Percentiles rank a stretch among this genome's conserved stretches.
phyloP scores from a whole-genome alignment of 805 yeast genomes.

The Sugiyamaella chiloensis region DNA sequence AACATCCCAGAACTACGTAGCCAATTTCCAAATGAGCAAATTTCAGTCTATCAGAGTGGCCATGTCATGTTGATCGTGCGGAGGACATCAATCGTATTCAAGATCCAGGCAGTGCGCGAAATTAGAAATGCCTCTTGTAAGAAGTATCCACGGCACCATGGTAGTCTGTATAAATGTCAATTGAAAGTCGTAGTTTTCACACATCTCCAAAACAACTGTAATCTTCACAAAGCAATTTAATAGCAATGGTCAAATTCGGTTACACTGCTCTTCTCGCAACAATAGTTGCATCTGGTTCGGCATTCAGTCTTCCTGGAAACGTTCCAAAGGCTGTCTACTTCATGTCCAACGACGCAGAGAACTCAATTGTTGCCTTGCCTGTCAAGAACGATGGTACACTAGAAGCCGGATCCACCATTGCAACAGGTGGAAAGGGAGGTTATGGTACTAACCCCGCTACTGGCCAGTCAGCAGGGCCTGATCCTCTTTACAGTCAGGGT shows the following conservation, averaged over 20 bases:
- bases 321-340: slow-evolving; percentile 4
- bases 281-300: background rate
- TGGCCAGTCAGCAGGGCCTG: background rate
- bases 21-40: too few relatives aligned
- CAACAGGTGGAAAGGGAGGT: slow-evolving; percentile 5
- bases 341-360: background rate
- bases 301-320: background rate
- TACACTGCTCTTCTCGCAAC: background rate
- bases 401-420: background rate
- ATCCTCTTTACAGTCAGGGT: slow-evolving; percentile 6
- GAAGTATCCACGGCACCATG: too few relatives aligned
- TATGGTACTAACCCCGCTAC: background rate
- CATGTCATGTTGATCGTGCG: too few relatives aligned
- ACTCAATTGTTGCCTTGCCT: background rate
- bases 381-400: slow-evolving; percentile 5
- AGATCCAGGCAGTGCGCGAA: too few relatives aligned
- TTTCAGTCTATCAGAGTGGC: too few relatives aligned
- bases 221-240: too few relatives aligned
- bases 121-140: too few relatives aligned
- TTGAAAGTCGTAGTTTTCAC: too few relatives aligned
- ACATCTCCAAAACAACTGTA: too few relatives aligned
- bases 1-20: too few relatives aligned
- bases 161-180: too few relatives aligned
- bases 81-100: too few relatives aligned
- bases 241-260: background rate